These are phyloP conservation scores for Solanum pinnatisectum DNA, from an alignment of 257 asterid genomes.

Conservation along the genomic window DNA sequence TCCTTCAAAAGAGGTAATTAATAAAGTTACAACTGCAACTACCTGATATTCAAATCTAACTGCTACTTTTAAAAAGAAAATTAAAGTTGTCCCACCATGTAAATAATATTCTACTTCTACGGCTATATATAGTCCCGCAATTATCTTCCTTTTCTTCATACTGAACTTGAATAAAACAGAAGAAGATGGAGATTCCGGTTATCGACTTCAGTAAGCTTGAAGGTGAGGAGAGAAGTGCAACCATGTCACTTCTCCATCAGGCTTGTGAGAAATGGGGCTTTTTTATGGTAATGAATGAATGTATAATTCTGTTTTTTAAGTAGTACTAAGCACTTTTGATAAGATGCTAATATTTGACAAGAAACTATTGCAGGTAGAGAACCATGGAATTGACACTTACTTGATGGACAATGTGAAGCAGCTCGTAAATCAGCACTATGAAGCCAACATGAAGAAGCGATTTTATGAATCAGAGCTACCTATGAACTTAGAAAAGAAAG, in stretches of 20 bases:
- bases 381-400: slow-evolving; percentile 53
- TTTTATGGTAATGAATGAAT: slow-evolving; percentile 51
- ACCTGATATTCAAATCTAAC: slow-evolving; percentile 16
- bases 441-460: slow-evolving; percentile 38
- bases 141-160: slow-evolving; percentile 9
- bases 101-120: neutral
- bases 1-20: slow-evolving; percentile 12
- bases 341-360: neutral
- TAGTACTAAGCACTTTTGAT: neutral
- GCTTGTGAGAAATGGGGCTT: slow-evolving; percentile 87
- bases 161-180: neutral
- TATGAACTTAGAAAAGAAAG: slow-evolving; percentile 36
- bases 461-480: slow-evolving; percentile 46
- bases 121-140: slow-evolving; percentile 43
- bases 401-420: slow-evolving; percentile 60
- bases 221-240: slow-evolving; percentile 40
- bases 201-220: slow-evolving; percentile 48
- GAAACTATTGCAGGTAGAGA: slow-evolving; percentile 60
- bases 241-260: slow-evolving; percentile 69
- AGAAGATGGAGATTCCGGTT: slow-evolving; percentile 75
- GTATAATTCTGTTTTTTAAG: neutral
- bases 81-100: neutral
- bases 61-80: neutral
- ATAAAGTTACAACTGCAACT: slow-evolving; percentile 14
- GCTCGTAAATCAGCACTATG: slow-evolving; percentile 51